A percentile compares a stretch with the other conserved stretches of the same genome.
phyloP scores from a whole-genome alignment of 2,329 filamentous ascomycete genomes.

The Botrytis sinoallii region DNA sequence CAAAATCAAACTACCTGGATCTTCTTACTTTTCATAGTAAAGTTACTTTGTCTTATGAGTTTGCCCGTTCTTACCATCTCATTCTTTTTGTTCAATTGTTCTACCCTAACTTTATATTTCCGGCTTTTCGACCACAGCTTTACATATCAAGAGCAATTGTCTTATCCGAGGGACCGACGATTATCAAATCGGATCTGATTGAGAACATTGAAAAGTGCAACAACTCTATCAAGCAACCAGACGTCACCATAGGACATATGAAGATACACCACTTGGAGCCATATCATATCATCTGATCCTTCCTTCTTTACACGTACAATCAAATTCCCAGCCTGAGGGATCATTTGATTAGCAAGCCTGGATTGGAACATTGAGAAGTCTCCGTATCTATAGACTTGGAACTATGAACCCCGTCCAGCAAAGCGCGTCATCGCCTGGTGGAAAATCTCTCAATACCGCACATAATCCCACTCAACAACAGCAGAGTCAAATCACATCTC shows the following conservation, averaged over 20 bases:
- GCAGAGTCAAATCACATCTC: slow-evolving; percentile 30
- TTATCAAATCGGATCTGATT: background rate
- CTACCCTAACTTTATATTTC: background rate
- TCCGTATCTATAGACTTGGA: background rate
- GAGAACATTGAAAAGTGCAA: background rate
- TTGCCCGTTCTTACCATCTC: background rate
- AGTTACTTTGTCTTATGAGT: background rate
- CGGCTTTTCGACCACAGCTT: background rate
- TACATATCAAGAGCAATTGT: background rate
- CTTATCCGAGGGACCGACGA: background rate
- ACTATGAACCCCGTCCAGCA: slow-evolving; percentile 37
- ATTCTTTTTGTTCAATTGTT: background rate
- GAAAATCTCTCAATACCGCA: slow-evolving; percentile 36
- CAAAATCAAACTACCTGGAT: background rate
- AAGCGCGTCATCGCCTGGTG: slow-evolving; percentile 34
- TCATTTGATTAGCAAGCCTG: background rate
- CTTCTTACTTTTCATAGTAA: background rate
- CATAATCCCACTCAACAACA: slow-evolving; percentile 35
- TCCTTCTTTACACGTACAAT: slow-evolving; percentile 9
- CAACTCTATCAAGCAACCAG: background rate
- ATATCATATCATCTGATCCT: background rate
- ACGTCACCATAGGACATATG: background rate
- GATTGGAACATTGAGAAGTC: background rate
- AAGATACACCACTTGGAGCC: background rate
- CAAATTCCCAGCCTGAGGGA: background rate